A percentile compares a stretch with the other conserved stretches of the same genome.
Evolutionary conservation across 2,329 filamentous ascomycete species (phyloP).

Genomic region (Neocatenulostroma microsporum): DNA sequence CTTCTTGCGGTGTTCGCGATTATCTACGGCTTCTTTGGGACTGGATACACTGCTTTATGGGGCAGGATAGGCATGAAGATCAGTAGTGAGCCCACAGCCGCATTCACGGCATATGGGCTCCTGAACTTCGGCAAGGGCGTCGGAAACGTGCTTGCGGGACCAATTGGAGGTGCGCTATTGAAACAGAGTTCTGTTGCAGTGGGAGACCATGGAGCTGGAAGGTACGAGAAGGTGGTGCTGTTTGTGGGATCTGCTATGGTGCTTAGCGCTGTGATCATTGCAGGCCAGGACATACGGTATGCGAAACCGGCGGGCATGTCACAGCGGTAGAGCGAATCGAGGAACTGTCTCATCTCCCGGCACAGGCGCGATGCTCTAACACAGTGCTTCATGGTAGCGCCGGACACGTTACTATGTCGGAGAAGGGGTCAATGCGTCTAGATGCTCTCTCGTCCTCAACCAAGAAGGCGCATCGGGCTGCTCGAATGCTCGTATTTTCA

Average conservation of each 20-base stretch:
- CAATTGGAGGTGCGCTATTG: constrained; percentile 19
- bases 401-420: no score
- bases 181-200: neutral
- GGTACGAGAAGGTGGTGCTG: constrained; percentile 14
- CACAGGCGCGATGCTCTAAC: no score
- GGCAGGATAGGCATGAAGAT: constrained; percentile 21
- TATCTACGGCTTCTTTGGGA: constrained; percentile 40
- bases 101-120: constrained; percentile 18
- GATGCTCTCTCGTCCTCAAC: no score
- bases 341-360: no score
- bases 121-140: constrained; percentile 22
- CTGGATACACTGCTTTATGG: constrained; percentile 32
- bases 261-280: constrained; percentile 11
- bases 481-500: no score
- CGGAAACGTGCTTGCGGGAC: constrained; percentile 22
- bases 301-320: no score
- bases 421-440: no score
- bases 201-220: constrained; percentile 11
- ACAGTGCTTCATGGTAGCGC: no score
- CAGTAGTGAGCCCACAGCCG: constrained; percentile 15
- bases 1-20: constrained; percentile 36
- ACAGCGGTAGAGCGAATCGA: no score
- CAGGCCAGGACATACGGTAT: no score
- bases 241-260: constrained; percentile 19
- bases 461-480: no score